Evolutionary conservation across 371 early-diverging fungal species (phyloP), one percentile per base, ranked within the genome.

Genomic region (Capillidium heterosporum): DNA sequence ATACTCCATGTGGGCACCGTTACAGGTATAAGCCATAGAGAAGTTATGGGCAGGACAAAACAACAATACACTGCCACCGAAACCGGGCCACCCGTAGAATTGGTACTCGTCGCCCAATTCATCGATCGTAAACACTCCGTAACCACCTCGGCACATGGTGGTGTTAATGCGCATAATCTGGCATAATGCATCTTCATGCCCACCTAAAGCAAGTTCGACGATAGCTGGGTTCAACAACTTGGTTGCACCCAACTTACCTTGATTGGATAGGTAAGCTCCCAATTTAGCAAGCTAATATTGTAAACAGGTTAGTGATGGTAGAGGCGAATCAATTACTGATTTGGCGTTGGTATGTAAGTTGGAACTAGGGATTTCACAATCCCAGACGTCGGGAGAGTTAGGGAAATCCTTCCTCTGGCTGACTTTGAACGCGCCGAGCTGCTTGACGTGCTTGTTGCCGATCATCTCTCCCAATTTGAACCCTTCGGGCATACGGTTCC

Each of bases 41-140:
- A 78, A 68, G 21, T 68, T 63, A 29, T 67, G 59, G 26, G 76
- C 75, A 7, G 60, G 68, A 54, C 74, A 74, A 74, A 77, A 81
- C 29, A 69, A 63, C 32, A 70, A 63, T 52, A 78, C 35, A 35
- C 71, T 71, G 2, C 82, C 81, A 44, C 78, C 78, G 3, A 67
- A 70, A n/a, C 82, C 82, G 5, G 65, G 67, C 74, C 76, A 75
- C 2, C 76, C 75, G 35, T 67, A 60, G 57, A 73, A 68, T 32
- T 64, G 62, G 19, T 66, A 17, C 7, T 51, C 35, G 2, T 49
- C 49, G 10, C 28, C 28, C 19, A 26, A 19, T 28, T 49, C 49
- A 49, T 4, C 13, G 10, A 49, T 19, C 5, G 2, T 49, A 27
- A 49, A 49, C 19, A 24, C 0, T 13, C 49, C 49, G 24, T 19